These are phyloP conservation scores for Tolypocladium paradoxum DNA, from an alignment of 2,329 filamentous ascomycete species.

Conservation along the genomic window DNA sequence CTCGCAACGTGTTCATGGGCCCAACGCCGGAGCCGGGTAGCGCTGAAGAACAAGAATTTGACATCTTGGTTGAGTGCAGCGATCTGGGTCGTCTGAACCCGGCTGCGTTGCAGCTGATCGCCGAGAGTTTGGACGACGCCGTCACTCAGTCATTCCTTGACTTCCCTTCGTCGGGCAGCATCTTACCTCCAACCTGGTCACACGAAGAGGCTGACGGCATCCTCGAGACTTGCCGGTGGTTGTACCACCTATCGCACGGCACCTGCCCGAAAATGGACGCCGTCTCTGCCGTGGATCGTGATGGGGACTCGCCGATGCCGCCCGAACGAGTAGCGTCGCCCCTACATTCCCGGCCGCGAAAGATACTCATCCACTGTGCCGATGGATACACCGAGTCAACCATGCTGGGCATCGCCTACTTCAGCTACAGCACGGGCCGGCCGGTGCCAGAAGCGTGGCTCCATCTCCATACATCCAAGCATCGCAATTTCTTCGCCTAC, in stretches of 20 bases:
- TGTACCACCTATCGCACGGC: slow-evolving; percentile 72
- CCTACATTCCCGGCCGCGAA: slow-evolving; percentile 35
- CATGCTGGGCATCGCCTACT: slow-evolving; percentile 80
- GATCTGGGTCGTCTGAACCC: slow-evolving; percentile 72
- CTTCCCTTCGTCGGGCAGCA: slow-evolving; percentile 91
- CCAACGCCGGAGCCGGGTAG: slow-evolving; percentile 65
- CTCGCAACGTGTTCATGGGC: slow-evolving; percentile 81
- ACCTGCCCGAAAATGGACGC: slow-evolving; percentile 29
- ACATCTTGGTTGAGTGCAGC: slow-evolving; percentile 79
- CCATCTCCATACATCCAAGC: slow-evolving; percentile 65
- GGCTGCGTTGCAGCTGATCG: slow-evolving; percentile 51
- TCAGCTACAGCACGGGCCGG: slow-evolving; percentile 78
- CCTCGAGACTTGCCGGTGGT: slow-evolving; percentile 80
- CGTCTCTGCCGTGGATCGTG: slow-evolving; percentile 14
- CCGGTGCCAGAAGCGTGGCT: slow-evolving; percentile 82
- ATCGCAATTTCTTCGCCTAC: slow-evolving; percentile 94
- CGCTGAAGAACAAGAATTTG: slow-evolving; percentile 53
- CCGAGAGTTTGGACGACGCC: slow-evolving; percentile 40
- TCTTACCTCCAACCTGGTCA: slow-evolving; percentile 74
- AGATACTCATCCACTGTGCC: slow-evolving; percentile 81
- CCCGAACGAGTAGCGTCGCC: slow-evolving; percentile 6
- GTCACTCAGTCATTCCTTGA: slow-evolving; percentile 35
- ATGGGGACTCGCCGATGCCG: slow-evolving; percentile 16
- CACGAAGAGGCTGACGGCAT: slow-evolving; percentile 76
- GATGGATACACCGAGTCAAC: slow-evolving; percentile 96